phyloP scores from a whole-genome alignment of 75 land plant genomes.

The Chamaecyparis obtusa region DNA sequence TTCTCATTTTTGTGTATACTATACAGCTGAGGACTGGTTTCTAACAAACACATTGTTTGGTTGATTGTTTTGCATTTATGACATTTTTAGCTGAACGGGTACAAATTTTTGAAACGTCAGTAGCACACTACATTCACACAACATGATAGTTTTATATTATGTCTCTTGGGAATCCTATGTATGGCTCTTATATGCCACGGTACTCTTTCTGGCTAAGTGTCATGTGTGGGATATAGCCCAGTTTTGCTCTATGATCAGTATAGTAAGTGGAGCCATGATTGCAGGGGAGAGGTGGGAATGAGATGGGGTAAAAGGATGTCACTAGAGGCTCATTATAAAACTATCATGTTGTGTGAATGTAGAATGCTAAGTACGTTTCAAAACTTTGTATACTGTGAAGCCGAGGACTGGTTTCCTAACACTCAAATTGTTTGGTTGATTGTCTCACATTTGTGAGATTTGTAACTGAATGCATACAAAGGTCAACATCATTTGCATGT shows the following conservation, averaged over 20 bases:
- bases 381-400: not conserved
- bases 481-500: too few relatives aligned
- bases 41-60: not conserved
- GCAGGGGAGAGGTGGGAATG: not conserved
- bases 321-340: not conserved
- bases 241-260: not conserved
- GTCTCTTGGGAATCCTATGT: too few relatives aligned
- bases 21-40: not conserved
- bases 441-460: not conserved
- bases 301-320: not conserved
- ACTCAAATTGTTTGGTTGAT: not conserved
- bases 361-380: too few relatives aligned
- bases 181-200: not conserved
- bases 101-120: too few relatives aligned
- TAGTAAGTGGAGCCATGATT: not conserved
- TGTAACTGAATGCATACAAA: too few relatives aligned
- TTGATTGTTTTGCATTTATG: not conserved
- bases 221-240: not conserved
- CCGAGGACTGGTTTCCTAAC: not conserved
- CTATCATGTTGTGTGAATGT: too few relatives aligned
- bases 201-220: not conserved
- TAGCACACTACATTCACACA: too few relatives aligned
- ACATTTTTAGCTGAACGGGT: too few relatives aligned
- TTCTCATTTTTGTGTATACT: not conserved
- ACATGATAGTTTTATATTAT: too few relatives aligned